phyloP scores from a whole-genome alignment of 352 stramenopile genomes.

The Phytophthora fragariaefolia region DNA sequence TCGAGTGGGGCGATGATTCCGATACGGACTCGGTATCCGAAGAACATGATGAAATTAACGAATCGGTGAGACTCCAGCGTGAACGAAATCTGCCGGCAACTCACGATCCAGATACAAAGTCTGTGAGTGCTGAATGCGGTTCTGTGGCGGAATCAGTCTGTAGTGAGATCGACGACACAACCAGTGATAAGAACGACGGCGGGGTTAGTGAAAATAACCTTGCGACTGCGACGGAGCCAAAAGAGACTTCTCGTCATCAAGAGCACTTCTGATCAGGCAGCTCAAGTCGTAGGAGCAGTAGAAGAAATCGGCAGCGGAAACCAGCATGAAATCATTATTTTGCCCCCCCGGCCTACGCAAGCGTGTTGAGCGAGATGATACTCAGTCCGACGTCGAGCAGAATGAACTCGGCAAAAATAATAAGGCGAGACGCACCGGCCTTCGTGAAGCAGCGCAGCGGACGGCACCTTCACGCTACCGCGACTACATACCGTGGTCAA shows the following conservation, averaged over 20 bases:
- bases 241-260: no score
- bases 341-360: constrained; percentile 3
- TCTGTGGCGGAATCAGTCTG: no score
- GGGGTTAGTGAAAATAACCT: no score
- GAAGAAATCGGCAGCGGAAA: no score
- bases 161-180: no score
- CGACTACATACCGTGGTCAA: constrained; percentile 8
- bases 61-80: not conserved
- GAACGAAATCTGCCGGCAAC: no score
- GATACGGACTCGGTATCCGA: no score
- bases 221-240: no score
- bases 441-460: not conserved
- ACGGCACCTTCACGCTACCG: not conserved
- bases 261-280: not conserved
- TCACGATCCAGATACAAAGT: no score
- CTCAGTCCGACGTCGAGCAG: not conserved
- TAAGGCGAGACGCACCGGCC: not conserved
- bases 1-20: not conserved
- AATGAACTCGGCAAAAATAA: not conserved
- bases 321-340: not conserved
- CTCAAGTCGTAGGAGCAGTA: no score
- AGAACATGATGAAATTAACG: not conserved
- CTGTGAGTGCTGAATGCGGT: no score
- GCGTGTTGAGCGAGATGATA: not conserved
- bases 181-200: no score